These are phyloP conservation scores for Gigaspora rosea DNA, from an alignment of 192 early-diverging fungal genomes.

Conservation along the genomic window DNA sequence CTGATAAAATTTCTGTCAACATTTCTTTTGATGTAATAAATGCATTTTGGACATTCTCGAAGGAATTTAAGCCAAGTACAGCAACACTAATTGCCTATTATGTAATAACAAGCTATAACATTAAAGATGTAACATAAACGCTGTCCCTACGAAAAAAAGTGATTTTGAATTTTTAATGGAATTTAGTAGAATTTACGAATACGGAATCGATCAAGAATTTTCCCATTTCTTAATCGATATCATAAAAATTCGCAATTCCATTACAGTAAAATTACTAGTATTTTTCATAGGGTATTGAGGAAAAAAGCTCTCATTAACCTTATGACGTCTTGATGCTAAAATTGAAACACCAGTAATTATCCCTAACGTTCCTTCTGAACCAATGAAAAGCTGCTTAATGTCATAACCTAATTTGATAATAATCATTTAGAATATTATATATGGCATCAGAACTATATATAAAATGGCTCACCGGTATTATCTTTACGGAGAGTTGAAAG, in stretches of 20 bases:
- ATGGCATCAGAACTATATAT: too few relatives aligned
- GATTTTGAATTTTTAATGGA: too few relatives aligned
- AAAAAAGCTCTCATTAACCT: conserved; percentile 30
- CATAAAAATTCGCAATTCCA: too few relatives aligned
- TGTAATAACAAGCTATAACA: neutral
- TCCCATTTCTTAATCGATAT: too few relatives aligned
- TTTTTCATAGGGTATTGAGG: too few relatives aligned
- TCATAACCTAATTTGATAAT: conserved; percentile 64
- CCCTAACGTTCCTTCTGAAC: conserved; percentile 93
- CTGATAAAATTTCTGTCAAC: conserved; percentile 88
- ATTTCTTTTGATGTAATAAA: conserved; percentile 77
- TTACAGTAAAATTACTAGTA: too few relatives aligned
- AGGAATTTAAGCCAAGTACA: conserved; percentile 76
- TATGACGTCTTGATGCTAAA: conserved; percentile 72
- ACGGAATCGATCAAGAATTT: too few relatives aligned
- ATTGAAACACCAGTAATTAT: conserved; percentile 93
- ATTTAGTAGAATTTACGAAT: too few relatives aligned
- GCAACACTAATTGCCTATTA: conserved; percentile 69
- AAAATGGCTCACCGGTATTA: conserved; percentile 70
- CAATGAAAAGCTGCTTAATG: conserved; percentile 97
- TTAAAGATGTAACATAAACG: neutral
- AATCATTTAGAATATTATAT: neutral
- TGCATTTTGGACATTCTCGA: conserved; percentile 76
- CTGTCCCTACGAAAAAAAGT: neutral
- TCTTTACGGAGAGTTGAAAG: conserved; percentile 90